These are phyloP conservation scores for Wickerhamomyces chambardii DNA, from an alignment of 805 yeast genomes.

Conservation along the genomic window DNA sequence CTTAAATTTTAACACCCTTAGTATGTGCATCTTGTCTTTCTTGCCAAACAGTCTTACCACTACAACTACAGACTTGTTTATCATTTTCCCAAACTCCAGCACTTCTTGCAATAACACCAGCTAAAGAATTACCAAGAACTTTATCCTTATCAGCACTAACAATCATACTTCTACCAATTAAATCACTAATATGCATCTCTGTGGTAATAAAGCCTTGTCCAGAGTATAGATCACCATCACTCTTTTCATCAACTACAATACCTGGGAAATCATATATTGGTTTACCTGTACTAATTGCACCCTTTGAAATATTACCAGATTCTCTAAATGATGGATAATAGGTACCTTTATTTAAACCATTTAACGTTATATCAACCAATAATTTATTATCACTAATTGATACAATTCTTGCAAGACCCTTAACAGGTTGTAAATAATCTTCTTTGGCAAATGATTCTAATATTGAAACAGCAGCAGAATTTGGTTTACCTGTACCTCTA, in stretches of 20 bases:
- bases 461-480: constrained; percentile 87
- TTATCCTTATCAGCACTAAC: constrained; percentile 16
- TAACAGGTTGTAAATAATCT: constrained; percentile 43
- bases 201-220: constrained; percentile 39
- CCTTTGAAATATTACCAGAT: constrained; percentile 70
- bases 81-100: constrained; percentile 98
- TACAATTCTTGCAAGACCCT: constrained; percentile 84
- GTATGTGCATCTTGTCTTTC: constrained; percentile 72
- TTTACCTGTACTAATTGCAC: constrained; percentile 59
- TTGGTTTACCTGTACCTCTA: constrained; percentile 82
- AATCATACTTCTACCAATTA: constrained; percentile 58
- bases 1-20: constrained; percentile 37
- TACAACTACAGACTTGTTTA: constrained; percentile 87
- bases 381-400: constrained; percentile 43
- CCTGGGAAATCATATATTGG: constrained; percentile 25
- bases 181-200: constrained; percentile 38
- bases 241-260: constrained; percentile 24
- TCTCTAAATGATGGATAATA: constrained; percentile 64
- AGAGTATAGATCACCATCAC: constrained; percentile 24
- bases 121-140: constrained; percentile 34
- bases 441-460: constrained; percentile 57
- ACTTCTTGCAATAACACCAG: constrained; percentile 90
- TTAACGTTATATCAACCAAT: constrained; percentile 70
- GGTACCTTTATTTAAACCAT: constrained; percentile 54
- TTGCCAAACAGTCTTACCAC: constrained; percentile 95